These are phyloP conservation scores for Westerdykella sp. DNA, from an alignment of 2,329 filamentous ascomycete species.

Conservation along the genomic window DNA sequence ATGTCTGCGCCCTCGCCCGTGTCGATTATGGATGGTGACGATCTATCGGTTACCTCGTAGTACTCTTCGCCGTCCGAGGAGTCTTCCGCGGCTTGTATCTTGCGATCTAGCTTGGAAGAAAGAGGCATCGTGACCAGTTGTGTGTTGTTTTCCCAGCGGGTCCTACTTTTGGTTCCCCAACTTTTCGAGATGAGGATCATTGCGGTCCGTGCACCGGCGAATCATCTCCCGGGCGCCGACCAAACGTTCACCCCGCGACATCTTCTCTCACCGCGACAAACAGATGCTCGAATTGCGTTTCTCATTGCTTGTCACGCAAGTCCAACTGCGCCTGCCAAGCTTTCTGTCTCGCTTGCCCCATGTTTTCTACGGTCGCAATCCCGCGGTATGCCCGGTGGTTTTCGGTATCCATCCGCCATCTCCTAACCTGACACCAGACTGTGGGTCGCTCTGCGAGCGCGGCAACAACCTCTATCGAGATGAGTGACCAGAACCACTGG, in stretches of 20 bases:
- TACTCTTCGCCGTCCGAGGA: constrained; percentile 35
- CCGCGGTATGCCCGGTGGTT: too few species aligned
- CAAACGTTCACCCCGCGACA: too few species aligned
- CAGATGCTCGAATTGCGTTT: too few species aligned
- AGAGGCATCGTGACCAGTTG: constrained; percentile 23
- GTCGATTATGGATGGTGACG: constrained; percentile 38
- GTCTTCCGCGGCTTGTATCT: constrained; percentile 31
- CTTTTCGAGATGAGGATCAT: background rate
- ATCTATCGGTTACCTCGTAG: constrained; percentile 37
- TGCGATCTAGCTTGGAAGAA: constrained; percentile 31
- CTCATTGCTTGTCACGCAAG: too few species aligned
- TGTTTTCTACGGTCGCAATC: constrained; percentile 16
- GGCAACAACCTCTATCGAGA: too few species aligned
- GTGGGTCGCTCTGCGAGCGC: too few species aligned
- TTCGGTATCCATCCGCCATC: too few species aligned
- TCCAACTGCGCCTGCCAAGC: constrained; percentile 4
- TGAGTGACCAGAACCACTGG: too few species aligned
- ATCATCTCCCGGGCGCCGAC: background rate
- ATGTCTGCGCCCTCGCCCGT: constrained; percentile 31
- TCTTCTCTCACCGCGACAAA: too few species aligned
- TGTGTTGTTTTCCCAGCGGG: background rate
- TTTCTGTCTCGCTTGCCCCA: constrained; percentile 15
- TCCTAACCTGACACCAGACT: too few species aligned
- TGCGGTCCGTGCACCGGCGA: background rate
- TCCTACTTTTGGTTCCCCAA: constrained; percentile 2